Percentiles rank a stretch among this genome's conserved stretches.
Conservation (phyloP, 441 rosid species). For the Dalechampia spathulata region DNA sequence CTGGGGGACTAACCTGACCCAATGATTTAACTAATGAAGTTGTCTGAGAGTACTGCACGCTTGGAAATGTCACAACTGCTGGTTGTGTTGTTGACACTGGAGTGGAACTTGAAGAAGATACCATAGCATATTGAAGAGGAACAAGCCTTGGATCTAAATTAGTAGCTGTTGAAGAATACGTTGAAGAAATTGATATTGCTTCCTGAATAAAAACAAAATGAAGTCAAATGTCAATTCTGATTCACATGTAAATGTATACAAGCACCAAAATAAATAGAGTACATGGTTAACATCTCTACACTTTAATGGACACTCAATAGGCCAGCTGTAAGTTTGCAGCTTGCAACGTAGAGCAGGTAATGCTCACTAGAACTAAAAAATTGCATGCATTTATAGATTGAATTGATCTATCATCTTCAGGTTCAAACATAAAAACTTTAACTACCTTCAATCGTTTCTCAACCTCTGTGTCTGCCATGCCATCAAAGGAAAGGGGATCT, state of each 20-base stretch:
- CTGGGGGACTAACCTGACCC: constrained; percentile 49
- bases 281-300: not conserved
- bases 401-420: not conserved
- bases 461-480: constrained; percentile 81
- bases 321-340: not conserved
- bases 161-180: constrained; percentile 38
- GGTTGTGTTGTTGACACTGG: constrained; percentile 43
- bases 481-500: constrained; percentile 69
- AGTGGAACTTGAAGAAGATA: constrained; percentile 54
- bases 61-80: constrained; percentile 39
- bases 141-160: constrained; percentile 60
- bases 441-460: constrained; percentile 81
- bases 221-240: constrained; percentile 2
- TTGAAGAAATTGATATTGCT: constrained; percentile 61
- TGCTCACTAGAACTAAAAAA: not conserved
- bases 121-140: constrained; percentile 49
- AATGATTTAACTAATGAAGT: constrained; percentile 46
- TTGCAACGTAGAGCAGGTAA: not conserved
- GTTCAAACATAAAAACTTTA: constrained; percentile 8
- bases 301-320: constrained; percentile 1
- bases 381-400: not conserved
- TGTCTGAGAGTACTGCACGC: constrained; percentile 43
- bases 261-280: not conserved
- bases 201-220: constrained; percentile 44
- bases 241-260: not conserved